Percentiles rank a stretch among this genome's conserved stretches.
These are phyloP conservation scores for Globisporangium paddicum DNA, from an alignment of 352 stramenopile genomes.

Conservation along the genomic window DNA sequence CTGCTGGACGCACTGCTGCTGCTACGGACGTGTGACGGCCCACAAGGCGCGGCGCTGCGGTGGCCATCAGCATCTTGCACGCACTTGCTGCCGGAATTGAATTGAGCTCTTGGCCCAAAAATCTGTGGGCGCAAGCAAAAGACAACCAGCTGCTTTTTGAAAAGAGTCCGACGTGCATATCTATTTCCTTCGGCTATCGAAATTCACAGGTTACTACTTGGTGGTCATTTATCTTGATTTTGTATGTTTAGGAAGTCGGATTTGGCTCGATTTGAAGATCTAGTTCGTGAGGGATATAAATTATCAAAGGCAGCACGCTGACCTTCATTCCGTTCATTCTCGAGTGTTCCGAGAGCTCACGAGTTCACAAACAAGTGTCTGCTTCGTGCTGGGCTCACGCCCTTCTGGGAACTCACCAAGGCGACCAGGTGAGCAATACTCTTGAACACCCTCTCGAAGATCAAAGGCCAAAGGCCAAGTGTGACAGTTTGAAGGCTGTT, in stretches of 20 bases:
- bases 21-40: not conserved
- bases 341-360: too few relatives aligned
- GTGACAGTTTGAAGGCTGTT: too few relatives aligned
- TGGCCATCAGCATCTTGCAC: not conserved
- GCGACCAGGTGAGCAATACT: too few relatives aligned
- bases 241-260: not conserved
- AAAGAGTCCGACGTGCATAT: not conserved
- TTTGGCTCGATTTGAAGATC: not conserved
- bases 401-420: too few relatives aligned
- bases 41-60: not conserved
- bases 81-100: not conserved
- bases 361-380: too few relatives aligned
- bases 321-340: not conserved
- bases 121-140: not conserved
- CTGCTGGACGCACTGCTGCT: not conserved
- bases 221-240: not conserved
- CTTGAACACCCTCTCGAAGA: too few relatives aligned
- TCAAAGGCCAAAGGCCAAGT: too few relatives aligned
- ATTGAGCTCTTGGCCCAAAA: constrained; percentile 1
- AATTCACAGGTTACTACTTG: not conserved
- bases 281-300: not conserved
- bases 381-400: too few relatives aligned
- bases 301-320: not conserved
- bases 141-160: too few relatives aligned
- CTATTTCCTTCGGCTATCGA: not conserved